Evolutionary conservation across 1,284 basidiomycete species (phyloP).

Genomic region (Inonotus hispidus): DNA sequence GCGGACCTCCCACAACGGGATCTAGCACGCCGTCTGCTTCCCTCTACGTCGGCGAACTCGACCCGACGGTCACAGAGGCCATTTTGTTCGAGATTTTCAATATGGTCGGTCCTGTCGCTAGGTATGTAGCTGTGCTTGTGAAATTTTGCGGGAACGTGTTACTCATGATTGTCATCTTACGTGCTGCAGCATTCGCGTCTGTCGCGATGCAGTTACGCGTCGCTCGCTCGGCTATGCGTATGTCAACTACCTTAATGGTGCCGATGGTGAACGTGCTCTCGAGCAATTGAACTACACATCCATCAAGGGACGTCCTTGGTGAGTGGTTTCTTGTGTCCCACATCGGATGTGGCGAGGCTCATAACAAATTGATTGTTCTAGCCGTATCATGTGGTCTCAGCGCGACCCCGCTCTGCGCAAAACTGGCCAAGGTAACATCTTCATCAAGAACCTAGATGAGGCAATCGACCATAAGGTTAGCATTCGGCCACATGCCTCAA

Average conservation of each 20-base stretch:
- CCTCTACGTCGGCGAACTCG: slow-evolving; percentile 98
- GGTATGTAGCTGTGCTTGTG: slow-evolving; percentile 42
- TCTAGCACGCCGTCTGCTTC: slow-evolving; percentile 80
- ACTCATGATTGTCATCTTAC: slow-evolving; percentile 11
- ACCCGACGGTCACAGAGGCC: slow-evolving; percentile 96
- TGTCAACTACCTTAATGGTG: slow-evolving; percentile 97
- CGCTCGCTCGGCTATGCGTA: slow-evolving; percentile 99
- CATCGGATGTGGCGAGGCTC: slow-evolving; percentile 11
- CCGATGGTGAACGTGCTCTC: slow-evolving; percentile 96
- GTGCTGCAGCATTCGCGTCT: slow-evolving; percentile 86
- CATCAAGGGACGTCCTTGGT: slow-evolving; percentile 98
- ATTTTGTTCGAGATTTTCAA: slow-evolving; percentile 99
- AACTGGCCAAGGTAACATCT: slow-evolving; percentile 99
- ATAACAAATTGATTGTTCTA: slow-evolving; percentile 29
- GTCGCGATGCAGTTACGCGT: slow-evolving; percentile 98
- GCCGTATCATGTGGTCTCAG: slow-evolving; percentile 99
- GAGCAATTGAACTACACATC: slow-evolving; percentile 99
- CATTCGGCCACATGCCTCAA: slow-evolving; percentile 2
- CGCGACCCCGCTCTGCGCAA: slow-evolving; percentile 98
- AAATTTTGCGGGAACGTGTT: neutral
- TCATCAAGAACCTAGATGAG: slow-evolving; percentile 99
- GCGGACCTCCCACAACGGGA: slow-evolving; percentile 47
- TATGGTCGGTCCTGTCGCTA: slow-evolving; percentile 98
- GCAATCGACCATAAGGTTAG: slow-evolving; percentile 96
- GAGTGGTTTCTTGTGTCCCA: slow-evolving; percentile 23